Evolutionary conservation across 805 yeast species (phyloP), one percentile per base, ranked within the genome.

Genomic region (Ogataea nakhonphanomensis): DNA sequence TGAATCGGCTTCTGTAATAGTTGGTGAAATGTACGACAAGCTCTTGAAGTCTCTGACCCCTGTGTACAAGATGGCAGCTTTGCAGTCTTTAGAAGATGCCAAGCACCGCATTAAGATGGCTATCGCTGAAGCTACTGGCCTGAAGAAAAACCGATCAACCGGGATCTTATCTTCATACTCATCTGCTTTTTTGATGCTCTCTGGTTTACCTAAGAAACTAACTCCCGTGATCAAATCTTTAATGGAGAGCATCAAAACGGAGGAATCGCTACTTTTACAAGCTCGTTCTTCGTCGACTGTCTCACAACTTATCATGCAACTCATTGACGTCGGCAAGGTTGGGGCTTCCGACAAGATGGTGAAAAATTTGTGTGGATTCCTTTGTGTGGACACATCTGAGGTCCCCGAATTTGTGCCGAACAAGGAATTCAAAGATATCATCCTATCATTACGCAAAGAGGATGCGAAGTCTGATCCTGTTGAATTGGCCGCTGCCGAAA

Each of bases 301-400:
- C 23, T 74, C 90, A 7, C 62, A 66, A 25, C 70, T 93, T 38
- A 76, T 89, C 27, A 55, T 64, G n/a, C 74, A 75, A 46, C 73
- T 95, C 40, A 69, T 78, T 25, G 58, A 58, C 1, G 64, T 64
- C 4, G 78, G 76, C 7, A 88, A 89, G 55, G 59, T 58, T n/a
- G 80, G 79, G 26, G 93, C 91, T 1, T 79, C 91, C 2, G 95
- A 87, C 51, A 93, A 93, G 58, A 84, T 95, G 48, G 78, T 87
- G 31, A 91, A 87, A 59, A 93, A 93, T 56, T 66, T 95, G 41
- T 86, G 96, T 65, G 95, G 91, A 0, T 91, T 91, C 58, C 58
- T 93, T 37, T 93, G 99, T 65, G 96, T 90, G 24, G 99, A 91
- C 58, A 88, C 96, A 0, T 78, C 93, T 3, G 97, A 90, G 57